Percentiles rank a stretch among this genome's conserved stretches.
Conservation (phyloP, 2,329 filamentous ascomycete genomes). For the Chalara sp. region DNA sequence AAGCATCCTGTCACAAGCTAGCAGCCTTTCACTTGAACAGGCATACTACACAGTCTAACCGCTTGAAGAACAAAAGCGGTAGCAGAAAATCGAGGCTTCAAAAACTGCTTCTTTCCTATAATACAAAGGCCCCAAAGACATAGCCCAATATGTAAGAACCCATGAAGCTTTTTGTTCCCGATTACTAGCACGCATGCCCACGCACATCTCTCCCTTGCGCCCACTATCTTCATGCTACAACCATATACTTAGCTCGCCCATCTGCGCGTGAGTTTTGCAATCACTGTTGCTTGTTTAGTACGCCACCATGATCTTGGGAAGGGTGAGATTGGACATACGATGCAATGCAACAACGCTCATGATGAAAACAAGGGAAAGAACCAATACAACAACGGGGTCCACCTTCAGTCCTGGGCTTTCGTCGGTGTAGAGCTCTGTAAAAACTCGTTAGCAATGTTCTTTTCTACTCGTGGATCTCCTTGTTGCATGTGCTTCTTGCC, state of each 20-base stretch:
- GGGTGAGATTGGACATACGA: conserved; percentile 54
- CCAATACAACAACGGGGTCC: conserved; percentile 93
- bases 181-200: neutral
- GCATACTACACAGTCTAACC: too few species aligned
- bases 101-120: too few species aligned
- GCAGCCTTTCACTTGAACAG: too few species aligned
- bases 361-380: conserved; percentile 95
- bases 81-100: too few species aligned
- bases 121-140: too few species aligned
- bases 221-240: neutral
- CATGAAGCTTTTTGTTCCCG: too few species aligned
- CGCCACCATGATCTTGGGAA: neutral
- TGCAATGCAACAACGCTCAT: conserved; percentile 97
- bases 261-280: conserved; percentile 88
- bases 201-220: neutral
- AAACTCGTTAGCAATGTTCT: conserved; percentile 6
- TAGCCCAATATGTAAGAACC: too few species aligned
- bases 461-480: neutral
- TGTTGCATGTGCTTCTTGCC: too few species aligned
- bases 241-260: conserved; percentile 46
- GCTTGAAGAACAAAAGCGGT: too few species aligned
- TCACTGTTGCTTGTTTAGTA: conserved; percentile 50
- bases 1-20: too few species aligned
- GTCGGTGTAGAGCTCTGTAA: conserved; percentile 84
- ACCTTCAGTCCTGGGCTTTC: conserved; percentile 97